Base-by-base conservation (phyloP, 257 asterid species). In the Solanum arcanum region DNA sequence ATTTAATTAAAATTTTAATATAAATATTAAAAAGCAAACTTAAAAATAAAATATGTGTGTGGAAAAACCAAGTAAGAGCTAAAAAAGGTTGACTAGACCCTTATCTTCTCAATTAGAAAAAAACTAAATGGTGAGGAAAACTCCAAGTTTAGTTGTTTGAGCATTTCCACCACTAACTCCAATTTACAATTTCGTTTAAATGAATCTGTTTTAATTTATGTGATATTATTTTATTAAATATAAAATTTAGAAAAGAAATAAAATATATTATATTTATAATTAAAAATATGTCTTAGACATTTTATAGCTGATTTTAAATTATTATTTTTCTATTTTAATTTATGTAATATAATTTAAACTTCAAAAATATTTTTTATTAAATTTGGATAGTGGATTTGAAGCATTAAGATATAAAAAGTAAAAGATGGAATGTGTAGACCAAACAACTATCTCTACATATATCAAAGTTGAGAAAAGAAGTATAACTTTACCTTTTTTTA, bases 181-280 rank as follows among this genome's bases (percentile, higher is more conserved):
- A 66, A 29, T 37, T 74, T 2, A 21, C 82, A 39, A 39, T 39
- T 74, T 21, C 52, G 11, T 75, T 21, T 39, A 74, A 75, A 39
- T 75, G 33, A 75, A 75, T 39, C 41, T 39, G 13, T 18, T 6
- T 2, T 0, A 60, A 60, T 60, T 9, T 62, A 23, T 0, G 1
- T 23, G 8, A 62, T 5, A 23, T 0, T 62, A 62, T 62, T 62
- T 62, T 23, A 62, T n/a, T 23, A 23, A 31, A n/a, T 62, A 62
- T n/a, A 62, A 62, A 62, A n/a, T 23, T 62, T 62, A n/a, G 2
- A 4, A 4, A n/a, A 23, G 5, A 70, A n/a, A 62, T 10, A n/a
- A n/a, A 60, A 1, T 60, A 56, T 23, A 0, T 21, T 60, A 0
- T 1, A 3, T 4, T 23, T 21, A 21, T 1, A 0, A 0, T 21